phyloP scores from a whole-genome alignment of 2,329 filamentous ascomycete genomes.

The Aureobasidium uvarum region DNA sequence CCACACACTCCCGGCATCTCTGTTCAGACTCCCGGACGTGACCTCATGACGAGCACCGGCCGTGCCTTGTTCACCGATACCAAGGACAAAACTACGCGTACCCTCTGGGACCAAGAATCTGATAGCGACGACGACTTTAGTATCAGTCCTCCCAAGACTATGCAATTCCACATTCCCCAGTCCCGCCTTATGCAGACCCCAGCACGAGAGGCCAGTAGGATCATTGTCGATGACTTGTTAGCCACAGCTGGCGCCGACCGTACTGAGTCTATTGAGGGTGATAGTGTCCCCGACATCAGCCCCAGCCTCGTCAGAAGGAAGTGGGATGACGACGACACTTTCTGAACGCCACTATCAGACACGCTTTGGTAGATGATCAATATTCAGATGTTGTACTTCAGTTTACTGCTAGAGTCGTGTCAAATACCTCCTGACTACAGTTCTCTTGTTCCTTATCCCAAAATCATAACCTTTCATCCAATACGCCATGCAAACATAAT shows the following conservation, averaged over 20 bases:
- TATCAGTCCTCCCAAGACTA: constrained; percentile 84
- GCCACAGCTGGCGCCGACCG: constrained; percentile 66
- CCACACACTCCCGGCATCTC: constrained; percentile 79
- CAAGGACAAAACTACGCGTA: constrained; percentile 50
- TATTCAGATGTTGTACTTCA: not conserved
- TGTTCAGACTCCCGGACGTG: constrained; percentile 65
- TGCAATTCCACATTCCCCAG: constrained; percentile 77
- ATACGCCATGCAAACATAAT: constrained; percentile 1
- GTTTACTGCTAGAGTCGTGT: not conserved
- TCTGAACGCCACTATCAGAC: constrained; percentile 34
- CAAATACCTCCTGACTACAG: not conserved
- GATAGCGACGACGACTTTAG: constrained; percentile 56
- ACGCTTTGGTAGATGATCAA: not conserved
- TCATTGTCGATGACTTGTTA: constrained; percentile 77
- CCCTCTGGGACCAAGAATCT: constrained; percentile 61
- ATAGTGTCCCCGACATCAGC: constrained; percentile 46
- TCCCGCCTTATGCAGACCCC: constrained; percentile 78
- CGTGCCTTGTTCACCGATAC: constrained; percentile 39
- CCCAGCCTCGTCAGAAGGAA: constrained; percentile 49
- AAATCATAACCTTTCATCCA: not conserved
- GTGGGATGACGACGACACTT: constrained; percentile 49
- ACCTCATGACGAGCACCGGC: constrained; percentile 41
- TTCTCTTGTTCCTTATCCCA: not conserved
- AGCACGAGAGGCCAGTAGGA: constrained; percentile 74
- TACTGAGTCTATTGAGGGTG: constrained; percentile 49